Evolutionary conservation across 257 asterid species (phyloP).

Genomic region (Perilla frutescens): DNA sequence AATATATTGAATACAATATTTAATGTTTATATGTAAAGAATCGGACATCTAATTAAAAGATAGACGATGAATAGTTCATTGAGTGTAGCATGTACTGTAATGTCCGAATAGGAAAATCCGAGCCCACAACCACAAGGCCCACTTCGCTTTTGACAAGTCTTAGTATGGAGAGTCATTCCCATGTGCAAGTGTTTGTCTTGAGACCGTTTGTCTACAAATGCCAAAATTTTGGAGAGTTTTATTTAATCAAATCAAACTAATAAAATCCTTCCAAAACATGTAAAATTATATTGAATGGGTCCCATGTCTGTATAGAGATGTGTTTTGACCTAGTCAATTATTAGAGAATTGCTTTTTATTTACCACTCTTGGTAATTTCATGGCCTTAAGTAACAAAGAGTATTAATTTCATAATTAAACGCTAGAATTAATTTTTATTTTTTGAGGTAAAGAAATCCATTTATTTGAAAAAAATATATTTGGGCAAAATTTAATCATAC

Average conservation of each 20-base stretch:
- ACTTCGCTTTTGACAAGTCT: slow-evolving; percentile 32
- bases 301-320: no score
- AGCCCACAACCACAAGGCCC: slow-evolving; percentile 40
- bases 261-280: background rate
- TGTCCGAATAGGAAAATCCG: background rate
- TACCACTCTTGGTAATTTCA: no score
- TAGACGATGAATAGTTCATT: background rate
- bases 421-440: no score
- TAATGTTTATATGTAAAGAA: background rate
- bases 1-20: background rate
- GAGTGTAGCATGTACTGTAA: background rate
- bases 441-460: no score
- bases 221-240: slow-evolving; percentile 2
- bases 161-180: slow-evolving; percentile 20
- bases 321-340: no score
- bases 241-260: background rate
- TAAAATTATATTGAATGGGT: no score
- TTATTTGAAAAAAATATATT: no score
- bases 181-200: slow-evolving; percentile 33
- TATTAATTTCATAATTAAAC: no score
- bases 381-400: no score
- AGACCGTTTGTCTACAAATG: slow-evolving; percentile 17
- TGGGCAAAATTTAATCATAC: no score
- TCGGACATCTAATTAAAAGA: no score
- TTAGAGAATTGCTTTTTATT: no score